phyloP scores from a whole-genome alignment of 495 filamentous ascomycete genomes.

The Xylaria longipes region DNA sequence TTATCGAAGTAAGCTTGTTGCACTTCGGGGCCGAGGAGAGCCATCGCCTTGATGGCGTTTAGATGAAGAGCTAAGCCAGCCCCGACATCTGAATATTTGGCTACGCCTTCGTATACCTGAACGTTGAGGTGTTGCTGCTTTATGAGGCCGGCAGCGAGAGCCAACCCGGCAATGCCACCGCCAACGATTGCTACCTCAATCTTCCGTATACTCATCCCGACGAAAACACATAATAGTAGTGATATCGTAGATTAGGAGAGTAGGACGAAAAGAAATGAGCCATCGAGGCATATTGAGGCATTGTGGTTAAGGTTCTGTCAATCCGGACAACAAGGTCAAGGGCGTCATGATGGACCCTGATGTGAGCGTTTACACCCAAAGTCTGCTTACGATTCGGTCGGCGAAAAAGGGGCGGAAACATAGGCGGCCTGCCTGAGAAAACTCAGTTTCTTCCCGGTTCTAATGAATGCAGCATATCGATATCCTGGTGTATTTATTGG shows the following conservation, averaged over 20 bases:
- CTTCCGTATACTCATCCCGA: constrained; percentile 21
- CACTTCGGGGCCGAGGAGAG: constrained; percentile 42
- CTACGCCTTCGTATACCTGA: constrained; percentile 42
- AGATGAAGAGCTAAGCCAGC: constrained; percentile 48
- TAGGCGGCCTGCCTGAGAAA: neutral
- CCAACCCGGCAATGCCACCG: constrained; percentile 45
- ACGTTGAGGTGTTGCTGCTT: constrained; percentile 42
- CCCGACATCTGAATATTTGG: constrained; percentile 43
- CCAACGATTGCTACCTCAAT: constrained; percentile 46
- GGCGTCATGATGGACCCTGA: neutral
- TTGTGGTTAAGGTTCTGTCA: neutral
- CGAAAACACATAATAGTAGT: neutral
- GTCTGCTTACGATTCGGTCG: neutral
- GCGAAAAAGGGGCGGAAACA: neutral
- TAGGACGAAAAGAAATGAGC: neutral
- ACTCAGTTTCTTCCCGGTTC: constrained; percentile 1
- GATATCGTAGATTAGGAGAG: neutral
- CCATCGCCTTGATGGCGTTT: constrained; percentile 48
- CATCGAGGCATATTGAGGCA: neutral
- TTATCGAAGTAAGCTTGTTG: constrained; percentile 44
- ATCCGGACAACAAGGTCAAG: neutral
- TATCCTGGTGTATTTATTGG: neutral
- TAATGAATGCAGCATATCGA: neutral
- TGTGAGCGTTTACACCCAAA: neutral
- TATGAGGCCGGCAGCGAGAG: constrained; percentile 43